Evolutionary conservation across 1,284 basidiomycete species (phyloP).

Genomic region (Cutaneotrichosporon curvatum): DNA sequence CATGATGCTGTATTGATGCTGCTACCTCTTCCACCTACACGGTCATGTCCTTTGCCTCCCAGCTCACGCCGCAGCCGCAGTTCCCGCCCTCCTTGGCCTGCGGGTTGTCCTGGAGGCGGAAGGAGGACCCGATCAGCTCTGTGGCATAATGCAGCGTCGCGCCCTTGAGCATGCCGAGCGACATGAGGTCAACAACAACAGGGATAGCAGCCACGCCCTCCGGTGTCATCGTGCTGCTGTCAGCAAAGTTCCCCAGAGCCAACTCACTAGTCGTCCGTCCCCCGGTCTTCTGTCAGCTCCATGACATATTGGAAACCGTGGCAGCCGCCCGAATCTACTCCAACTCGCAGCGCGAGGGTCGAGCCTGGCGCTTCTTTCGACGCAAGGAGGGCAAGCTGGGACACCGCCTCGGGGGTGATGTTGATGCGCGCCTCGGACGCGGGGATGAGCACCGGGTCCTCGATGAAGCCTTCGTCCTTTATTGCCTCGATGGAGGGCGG

Average conservation of each 20-base stretch:
- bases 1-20: no score
- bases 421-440: conserved; percentile 28
- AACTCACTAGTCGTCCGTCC: conserved; percentile 51
- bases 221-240: not conserved
- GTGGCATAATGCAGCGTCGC: conserved; percentile 54
- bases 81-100: conserved; percentile 51
- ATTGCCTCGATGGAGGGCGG: conserved; percentile 37
- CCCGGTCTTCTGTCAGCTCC: conserved; percentile 48
- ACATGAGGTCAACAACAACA: conserved; percentile 44
- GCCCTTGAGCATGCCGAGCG: conserved; percentile 45
- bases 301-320: conserved; percentile 56
- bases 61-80: conserved; percentile 54
- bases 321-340: conserved; percentile 54
- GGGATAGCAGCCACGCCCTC: conserved; percentile 33
- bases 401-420: conserved; percentile 39
- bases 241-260: not conserved
- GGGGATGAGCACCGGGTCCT: conserved; percentile 38
- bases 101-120: conserved; percentile 52
- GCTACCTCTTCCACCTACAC: no score
- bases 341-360: conserved; percentile 46
- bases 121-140: conserved; percentile 53
- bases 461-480: conserved; percentile 39
- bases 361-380: conserved; percentile 41
- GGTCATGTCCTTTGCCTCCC: conserved; percentile 25
- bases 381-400: conserved; percentile 43